Conservation (phyloP, 768 basidiomycete genomes). For the Mycena alexandri region DNA sequence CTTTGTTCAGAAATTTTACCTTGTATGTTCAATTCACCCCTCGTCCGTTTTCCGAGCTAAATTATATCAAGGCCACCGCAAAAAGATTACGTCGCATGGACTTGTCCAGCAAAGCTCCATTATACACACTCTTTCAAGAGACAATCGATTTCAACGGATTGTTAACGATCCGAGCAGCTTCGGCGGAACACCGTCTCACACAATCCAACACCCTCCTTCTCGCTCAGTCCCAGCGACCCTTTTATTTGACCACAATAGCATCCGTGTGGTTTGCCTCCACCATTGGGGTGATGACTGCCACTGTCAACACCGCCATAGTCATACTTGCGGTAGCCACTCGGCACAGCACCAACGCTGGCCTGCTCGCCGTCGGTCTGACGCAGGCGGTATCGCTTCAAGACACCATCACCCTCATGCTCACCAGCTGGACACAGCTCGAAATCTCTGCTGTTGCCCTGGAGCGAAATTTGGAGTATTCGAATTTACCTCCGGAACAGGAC, state of each 20-base stretch:
- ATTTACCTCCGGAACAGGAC: constrained; percentile 32
- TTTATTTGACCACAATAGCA: constrained; percentile 24
- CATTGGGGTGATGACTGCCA: constrained; percentile 33
- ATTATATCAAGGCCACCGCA: constrained; percentile 64
- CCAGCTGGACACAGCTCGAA: constrained; percentile 35
- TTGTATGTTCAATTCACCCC: constrained; percentile 48
- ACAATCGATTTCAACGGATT: constrained; percentile 41
- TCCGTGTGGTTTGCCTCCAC: constrained; percentile 30
- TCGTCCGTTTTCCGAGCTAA: constrained; percentile 57
- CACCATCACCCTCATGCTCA: constrained; percentile 32
- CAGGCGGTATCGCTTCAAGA: constrained; percentile 35
- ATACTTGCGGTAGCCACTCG: constrained; percentile 31
- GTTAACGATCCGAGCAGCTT: constrained; percentile 73
- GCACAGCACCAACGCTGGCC: constrained; percentile 24
- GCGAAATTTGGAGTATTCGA: constrained; percentile 35
- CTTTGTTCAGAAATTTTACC: constrained; percentile 38
- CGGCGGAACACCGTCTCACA: constrained; percentile 66
- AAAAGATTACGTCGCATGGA: constrained; percentile 49
- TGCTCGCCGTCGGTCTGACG: constrained; percentile 31
- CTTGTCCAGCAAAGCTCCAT: constrained; percentile 52
- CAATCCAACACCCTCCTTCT: constrained; percentile 21
- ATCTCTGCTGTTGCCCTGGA: constrained; percentile 35
- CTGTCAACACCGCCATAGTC: constrained; percentile 29
- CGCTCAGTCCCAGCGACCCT: constrained; percentile 20
- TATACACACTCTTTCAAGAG: constrained; percentile 53